Percentiles rank a stretch among this genome's conserved stretches.
phyloP scores from a whole-genome alignment of 352 stramenopile genomes.

The Pythium vanterpoolii region DNA sequence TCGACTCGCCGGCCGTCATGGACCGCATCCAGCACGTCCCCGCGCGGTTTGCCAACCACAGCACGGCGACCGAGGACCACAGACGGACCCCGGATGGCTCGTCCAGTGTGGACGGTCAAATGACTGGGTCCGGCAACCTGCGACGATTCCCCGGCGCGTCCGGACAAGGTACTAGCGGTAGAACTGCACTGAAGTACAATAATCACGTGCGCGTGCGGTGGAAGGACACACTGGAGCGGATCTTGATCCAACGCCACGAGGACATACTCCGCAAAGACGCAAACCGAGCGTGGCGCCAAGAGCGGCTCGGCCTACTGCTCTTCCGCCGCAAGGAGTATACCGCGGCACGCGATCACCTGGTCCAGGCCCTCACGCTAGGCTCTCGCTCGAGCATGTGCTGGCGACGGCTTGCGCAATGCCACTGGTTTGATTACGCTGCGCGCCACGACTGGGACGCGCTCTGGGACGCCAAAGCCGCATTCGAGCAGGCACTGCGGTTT shows the following conservation, averaged over 20 bases:
- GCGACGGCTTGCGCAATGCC: conserved; percentile 53
- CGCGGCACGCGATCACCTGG: conserved; percentile 42
- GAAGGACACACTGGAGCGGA: conserved; percentile 34
- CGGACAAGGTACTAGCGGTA: too few relatives aligned
- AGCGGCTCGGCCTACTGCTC: conserved; percentile 53
- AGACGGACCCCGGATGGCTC: not conserved
- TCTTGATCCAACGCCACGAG: conserved; percentile 57
- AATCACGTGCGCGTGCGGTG: conserved; percentile 30
- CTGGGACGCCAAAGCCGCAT: conserved; percentile 56
- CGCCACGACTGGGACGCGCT: conserved; percentile 55
- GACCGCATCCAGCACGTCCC: conserved; percentile 16
- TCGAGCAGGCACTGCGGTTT: conserved; percentile 49
- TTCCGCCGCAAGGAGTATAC: conserved; percentile 41
- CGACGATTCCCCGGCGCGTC: not conserved
- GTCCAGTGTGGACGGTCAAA: not conserved
- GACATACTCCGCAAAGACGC: conserved; percentile 54
- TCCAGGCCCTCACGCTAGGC: conserved; percentile 47
- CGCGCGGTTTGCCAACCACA: conserved; percentile 4
- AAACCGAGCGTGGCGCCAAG: conserved; percentile 60
- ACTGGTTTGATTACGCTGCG: conserved; percentile 41
- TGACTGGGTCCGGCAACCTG: too few relatives aligned
- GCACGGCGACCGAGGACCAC: not conserved
- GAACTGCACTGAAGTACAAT: not conserved
- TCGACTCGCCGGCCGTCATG: conserved; percentile 2
- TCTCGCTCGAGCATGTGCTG: conserved; percentile 39